phyloP scores from a whole-genome alignment of 106 monocot species.

The Dendrobium catenatum region DNA sequence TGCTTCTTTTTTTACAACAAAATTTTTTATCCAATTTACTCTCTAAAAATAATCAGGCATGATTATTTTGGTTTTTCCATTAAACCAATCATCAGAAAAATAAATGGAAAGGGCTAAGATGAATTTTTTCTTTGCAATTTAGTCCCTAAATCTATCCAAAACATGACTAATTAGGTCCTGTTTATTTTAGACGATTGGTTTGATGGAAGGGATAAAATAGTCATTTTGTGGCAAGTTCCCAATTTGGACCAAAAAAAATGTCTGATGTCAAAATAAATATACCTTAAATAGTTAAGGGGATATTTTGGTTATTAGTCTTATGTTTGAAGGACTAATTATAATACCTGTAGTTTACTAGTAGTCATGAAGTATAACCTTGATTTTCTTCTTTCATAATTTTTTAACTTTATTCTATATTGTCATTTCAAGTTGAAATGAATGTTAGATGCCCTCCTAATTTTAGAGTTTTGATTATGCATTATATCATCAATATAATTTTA shows the following conservation, averaged over 20 bases:
- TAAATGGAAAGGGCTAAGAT: background rate
- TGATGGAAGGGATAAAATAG: background rate
- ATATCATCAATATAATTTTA: background rate
- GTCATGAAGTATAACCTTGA: background rate
- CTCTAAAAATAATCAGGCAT: background rate
- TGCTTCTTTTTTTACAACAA: background rate
- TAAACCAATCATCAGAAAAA: background rate
- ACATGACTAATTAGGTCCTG: background rate
- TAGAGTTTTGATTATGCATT: background rate
- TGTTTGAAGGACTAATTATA: background rate
- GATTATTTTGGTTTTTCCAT: no score
- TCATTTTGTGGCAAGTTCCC: background rate
- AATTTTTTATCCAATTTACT: background rate
- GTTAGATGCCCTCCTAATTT: background rate
- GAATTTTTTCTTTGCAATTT: background rate
- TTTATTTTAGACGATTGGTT: background rate
- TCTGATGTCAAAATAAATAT: background rate
- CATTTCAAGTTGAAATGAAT: conserved; percentile 1
- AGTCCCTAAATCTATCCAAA: background rate
- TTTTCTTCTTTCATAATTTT: background rate
- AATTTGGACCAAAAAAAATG: background rate
- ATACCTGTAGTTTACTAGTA: background rate
- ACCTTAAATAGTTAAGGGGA: background rate
- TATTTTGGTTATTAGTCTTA: background rate
- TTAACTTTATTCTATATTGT: background rate